These are phyloP conservation scores for Selenicereus undatus DNA, from an alignment of 148 eudicot species.

Conservation along the genomic window DNA sequence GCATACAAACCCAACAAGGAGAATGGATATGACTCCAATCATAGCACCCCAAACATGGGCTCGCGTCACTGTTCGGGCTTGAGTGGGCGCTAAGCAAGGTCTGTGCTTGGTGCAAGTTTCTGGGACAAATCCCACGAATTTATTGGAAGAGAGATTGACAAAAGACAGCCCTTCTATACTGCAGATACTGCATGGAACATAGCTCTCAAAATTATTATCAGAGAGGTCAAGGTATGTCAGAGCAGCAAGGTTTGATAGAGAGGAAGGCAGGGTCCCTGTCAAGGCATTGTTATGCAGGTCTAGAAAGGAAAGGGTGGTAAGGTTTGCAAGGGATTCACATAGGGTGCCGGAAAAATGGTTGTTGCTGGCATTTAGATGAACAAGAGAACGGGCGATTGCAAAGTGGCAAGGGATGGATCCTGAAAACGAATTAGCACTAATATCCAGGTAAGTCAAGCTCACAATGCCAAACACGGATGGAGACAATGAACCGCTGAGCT, in stretches of 20 bases:
- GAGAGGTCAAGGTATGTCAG: constrained; percentile 90
- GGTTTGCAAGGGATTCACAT: constrained; percentile 53
- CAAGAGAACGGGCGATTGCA: constrained; percentile 43
- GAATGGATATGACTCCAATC: constrained; percentile 34
- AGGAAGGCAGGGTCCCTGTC: constrained; percentile 52
- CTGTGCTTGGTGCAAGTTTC: constrained; percentile 40
- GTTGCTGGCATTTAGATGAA: constrained; percentile 70
- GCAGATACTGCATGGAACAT: constrained; percentile 63
- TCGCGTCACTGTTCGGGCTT: constrained; percentile 29
- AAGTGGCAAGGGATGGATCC: constrained; percentile 50
- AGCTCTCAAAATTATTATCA: constrained; percentile 45
- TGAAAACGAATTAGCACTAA: constrained; percentile 63
- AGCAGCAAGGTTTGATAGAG: constrained; percentile 54
- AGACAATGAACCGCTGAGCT: constrained; percentile 54
- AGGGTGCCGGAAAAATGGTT: constrained; percentile 60
- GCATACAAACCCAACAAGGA: constrained; percentile 35
- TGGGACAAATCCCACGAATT: constrained; percentile 51
- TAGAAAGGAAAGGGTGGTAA: constrained; percentile 61
- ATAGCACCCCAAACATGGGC: constrained; percentile 54
- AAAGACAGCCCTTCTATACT: constrained; percentile 52
- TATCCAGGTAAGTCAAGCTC: constrained; percentile 57
- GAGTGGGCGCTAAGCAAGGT: constrained; percentile 34
- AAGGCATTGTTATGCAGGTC: constrained; percentile 75
- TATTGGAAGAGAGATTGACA: constrained; percentile 60
- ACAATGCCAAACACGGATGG: constrained; percentile 48